Conservation (phyloP, 768 basidiomycete species). For the Serendipita sp. region DNA sequence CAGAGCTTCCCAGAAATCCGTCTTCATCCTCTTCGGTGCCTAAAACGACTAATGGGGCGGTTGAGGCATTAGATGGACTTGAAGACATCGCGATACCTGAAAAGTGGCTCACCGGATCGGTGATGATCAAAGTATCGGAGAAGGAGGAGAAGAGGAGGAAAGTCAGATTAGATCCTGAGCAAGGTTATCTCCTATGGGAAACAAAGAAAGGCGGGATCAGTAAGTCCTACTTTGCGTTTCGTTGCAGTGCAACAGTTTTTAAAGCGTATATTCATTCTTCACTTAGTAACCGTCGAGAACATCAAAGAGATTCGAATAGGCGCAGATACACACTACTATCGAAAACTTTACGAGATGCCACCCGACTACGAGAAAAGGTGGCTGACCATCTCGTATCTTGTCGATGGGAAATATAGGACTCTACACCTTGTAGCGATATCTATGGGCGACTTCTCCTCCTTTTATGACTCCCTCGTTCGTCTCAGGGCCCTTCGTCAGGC, state of each 20-base stretch:
- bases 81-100: background rate
- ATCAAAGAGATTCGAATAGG: conserved; percentile 78
- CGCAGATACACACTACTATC: conserved; percentile 51
- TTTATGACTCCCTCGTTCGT: background rate
- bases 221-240: conserved; percentile 22
- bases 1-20: background rate
- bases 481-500: background rate
- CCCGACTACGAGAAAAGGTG: conserved; percentile 50
- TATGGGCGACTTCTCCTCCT: conserved; percentile 33
- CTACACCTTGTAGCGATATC: conserved; percentile 69
- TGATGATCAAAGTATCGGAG: conserved; percentile 70
- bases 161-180: conserved; percentile 62
- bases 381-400: conserved; percentile 73
- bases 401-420: conserved; percentile 65
- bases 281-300: conserved; percentile 62
- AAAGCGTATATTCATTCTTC: background rate
- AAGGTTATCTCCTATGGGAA: conserved; percentile 65
- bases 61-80: background rate
- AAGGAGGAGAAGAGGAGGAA: conserved; percentile 57
- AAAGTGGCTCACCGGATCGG: conserved; percentile 30
- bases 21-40: background rate
- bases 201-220: conserved; percentile 53
- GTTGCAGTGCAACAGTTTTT: background rate
- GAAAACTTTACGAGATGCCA: conserved; percentile 49
- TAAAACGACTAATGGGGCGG: background rate